A percentile compares a stretch with the other conserved stretches of the same genome.
Conservation (phyloP, 257 asterid genomes). For the Datura wrightii region DNA sequence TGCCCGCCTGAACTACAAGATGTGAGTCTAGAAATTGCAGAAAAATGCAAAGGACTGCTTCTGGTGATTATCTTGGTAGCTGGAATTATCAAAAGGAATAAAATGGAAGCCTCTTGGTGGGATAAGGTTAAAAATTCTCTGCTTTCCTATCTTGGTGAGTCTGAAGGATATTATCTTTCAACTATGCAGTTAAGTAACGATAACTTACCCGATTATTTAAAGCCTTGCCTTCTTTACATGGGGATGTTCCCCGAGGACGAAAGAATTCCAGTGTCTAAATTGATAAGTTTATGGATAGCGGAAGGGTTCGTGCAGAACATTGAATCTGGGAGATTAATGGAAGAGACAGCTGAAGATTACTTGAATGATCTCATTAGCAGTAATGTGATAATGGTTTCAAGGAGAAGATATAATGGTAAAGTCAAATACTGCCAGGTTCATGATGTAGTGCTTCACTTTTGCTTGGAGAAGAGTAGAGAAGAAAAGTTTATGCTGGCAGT, state of each 20-base stretch:
- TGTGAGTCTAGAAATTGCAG: not conserved
- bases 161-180: not conserved
- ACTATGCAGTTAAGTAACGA: conserved; percentile 22
- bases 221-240: conserved; percentile 21
- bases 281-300: conserved; percentile 29
- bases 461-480: not conserved
- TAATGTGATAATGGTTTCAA: not conserved
- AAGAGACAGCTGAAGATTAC: conserved; percentile 25
- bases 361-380: conserved; percentile 6
- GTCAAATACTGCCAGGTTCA: conserved; percentile 10
- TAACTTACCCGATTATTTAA: not conserved
- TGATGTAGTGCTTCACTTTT: conserved; percentile 12
- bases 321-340: not conserved
- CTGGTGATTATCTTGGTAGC: not conserved
- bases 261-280: not conserved
- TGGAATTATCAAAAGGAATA: not conserved
- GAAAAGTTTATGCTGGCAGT: not conserved
- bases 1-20: not conserved
- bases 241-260: conserved; percentile 26
- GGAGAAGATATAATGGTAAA: not conserved
- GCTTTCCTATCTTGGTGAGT: not conserved
- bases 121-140: not conserved
- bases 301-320: conserved; percentile 15
- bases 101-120: not conserved
- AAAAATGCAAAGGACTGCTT: conserved; percentile 29